Evolutionary conservation across 495 filamentous ascomycete genomes (phyloP).

Genomic region (Parmelia sp.): DNA sequence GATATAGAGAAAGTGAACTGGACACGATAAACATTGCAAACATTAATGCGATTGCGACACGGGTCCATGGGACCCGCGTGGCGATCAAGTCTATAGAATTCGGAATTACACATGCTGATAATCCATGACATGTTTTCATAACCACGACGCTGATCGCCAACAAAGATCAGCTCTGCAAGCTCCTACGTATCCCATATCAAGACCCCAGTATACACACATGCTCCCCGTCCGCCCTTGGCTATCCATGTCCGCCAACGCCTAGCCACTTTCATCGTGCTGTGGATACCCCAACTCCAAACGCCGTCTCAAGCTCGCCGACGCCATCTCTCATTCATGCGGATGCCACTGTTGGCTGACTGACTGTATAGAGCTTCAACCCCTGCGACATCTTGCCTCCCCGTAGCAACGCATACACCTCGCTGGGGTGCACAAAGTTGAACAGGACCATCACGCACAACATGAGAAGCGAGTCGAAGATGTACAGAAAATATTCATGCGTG

Average conservation of each 20-base stretch:
- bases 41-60: neutral
- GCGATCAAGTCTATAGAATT: neutral
- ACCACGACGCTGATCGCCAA: neutral
- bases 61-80: too few species aligned
- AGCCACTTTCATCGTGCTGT: neutral
- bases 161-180: neutral
- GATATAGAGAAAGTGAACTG: too few species aligned
- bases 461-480: conserved; percentile 54
- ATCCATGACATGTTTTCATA: neutral
- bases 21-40: neutral
- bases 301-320: neutral
- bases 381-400: conserved; percentile 14
- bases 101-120: neutral
- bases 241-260: neutral
- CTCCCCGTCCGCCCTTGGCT: neutral
- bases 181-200: neutral
- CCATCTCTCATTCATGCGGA: conserved; percentile 3
- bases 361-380: conserved; percentile 11
- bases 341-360: neutral
- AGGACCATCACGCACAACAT: conserved; percentile 51
- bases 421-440: conserved; percentile 44
- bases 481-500: conserved; percentile 53
- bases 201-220: neutral
- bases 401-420: conserved; percentile 20
- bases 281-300: neutral